Evolutionary conservation across 805 yeast genomes (phyloP).

Genomic region (Kodamaea jinghongensis): DNA sequence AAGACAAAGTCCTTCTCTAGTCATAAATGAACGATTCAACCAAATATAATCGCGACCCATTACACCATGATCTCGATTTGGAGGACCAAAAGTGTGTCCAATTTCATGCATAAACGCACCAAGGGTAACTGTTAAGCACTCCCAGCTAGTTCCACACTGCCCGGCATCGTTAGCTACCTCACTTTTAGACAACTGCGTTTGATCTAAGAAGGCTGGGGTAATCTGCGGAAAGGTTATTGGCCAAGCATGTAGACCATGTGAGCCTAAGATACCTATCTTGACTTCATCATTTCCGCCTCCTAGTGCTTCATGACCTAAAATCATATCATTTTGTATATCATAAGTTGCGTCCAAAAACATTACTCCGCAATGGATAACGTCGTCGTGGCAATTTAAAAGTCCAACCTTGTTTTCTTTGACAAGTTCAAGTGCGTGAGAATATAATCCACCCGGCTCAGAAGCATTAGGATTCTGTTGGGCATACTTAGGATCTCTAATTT

Average conservation of each 20-base stretch:
- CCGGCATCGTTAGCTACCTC: constrained; percentile 90
- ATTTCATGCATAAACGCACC: constrained; percentile 97
- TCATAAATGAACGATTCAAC: constrained; percentile 77
- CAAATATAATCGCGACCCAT: constrained; percentile 85
- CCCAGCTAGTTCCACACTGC: constrained; percentile 88
- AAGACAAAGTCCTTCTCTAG: constrained; percentile 59
- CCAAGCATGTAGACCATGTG: constrained; percentile 90
- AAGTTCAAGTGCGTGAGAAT: constrained; percentile 76
- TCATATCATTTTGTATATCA: constrained; percentile 57
- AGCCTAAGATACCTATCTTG: constrained; percentile 86
- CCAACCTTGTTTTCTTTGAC: constrained; percentile 32
- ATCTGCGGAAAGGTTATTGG: constrained; percentile 79
- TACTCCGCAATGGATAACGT: constrained; percentile 78
- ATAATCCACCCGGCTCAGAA: constrained; percentile 69
- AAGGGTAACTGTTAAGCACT: constrained; percentile 75
- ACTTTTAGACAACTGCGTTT: constrained; percentile 54
- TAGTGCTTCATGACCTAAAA: constrained; percentile 87
- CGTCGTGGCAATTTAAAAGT: constrained; percentile 10
- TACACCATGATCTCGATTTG: constrained; percentile 86
- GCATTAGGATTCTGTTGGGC: constrained; percentile 88
- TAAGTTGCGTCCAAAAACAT: constrained; percentile 82
- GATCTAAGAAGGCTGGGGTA: constrained; percentile 66
- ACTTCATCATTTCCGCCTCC: constrained; percentile 80
- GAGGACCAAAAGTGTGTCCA: constrained; percentile 88
- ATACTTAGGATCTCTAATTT: constrained; percentile 70